Conservation (phyloP, 2,329 filamentous ascomycete species). For the Stagonosporopsis chrysanthemi region DNA sequence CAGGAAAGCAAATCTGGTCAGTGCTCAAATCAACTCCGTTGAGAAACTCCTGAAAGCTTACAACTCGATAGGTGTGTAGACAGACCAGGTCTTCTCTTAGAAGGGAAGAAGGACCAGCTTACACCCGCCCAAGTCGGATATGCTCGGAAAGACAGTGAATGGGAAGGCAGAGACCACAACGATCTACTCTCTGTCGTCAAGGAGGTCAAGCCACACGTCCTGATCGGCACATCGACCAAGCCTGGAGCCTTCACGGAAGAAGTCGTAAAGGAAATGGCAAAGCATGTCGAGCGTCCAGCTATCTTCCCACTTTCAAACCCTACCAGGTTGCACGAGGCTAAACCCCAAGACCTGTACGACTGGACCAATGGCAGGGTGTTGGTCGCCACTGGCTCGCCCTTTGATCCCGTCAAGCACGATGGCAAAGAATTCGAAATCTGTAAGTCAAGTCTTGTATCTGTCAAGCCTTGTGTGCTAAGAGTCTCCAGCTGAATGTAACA, state of each 20-base stretch:
- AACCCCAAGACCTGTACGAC: conserved; percentile 74
- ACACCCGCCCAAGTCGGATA: conserved; percentile 73
- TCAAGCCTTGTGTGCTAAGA: conserved; percentile 10
- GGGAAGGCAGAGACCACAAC: conserved; percentile 64
- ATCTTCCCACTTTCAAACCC: conserved; percentile 89
- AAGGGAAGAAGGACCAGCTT: conserved; percentile 65
- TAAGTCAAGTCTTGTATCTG: conserved; percentile 47
- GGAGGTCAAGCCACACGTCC: conserved; percentile 76
- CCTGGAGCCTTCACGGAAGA: conserved; percentile 79
- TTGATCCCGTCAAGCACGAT: conserved; percentile 72
- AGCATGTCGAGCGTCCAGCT: conserved; percentile 77
- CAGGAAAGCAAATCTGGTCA: conserved; percentile 76
- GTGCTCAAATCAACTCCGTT: background rate
- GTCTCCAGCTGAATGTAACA: conserved; percentile 80
- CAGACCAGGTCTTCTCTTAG: conserved; percentile 77
- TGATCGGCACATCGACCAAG: conserved; percentile 84
- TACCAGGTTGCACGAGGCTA: conserved; percentile 81
- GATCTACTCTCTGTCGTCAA: conserved; percentile 73
- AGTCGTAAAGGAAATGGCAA: conserved; percentile 77
- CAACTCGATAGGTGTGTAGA: conserved; percentile 67
- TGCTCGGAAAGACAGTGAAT: conserved; percentile 69
- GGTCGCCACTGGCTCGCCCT: conserved; percentile 84
- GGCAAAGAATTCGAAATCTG: conserved; percentile 63
- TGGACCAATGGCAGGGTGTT: conserved; percentile 83
- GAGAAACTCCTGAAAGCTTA: background rate